These are phyloP conservation scores for Silybum marianum DNA, from an alignment of 129 eudicot species.

Conservation along the genomic window DNA sequence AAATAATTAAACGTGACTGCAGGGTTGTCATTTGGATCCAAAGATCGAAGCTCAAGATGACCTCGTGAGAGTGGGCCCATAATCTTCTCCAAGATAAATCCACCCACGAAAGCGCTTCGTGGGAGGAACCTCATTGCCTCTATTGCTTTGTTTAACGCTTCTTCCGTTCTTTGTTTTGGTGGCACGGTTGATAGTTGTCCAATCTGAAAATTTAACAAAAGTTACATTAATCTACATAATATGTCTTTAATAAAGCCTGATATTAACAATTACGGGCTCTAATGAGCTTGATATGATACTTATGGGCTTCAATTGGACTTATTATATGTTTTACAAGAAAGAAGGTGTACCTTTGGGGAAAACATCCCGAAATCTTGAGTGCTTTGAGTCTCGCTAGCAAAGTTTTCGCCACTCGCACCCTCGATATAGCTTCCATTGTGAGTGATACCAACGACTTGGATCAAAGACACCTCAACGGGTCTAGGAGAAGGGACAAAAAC, in stretches of 20 bases:
- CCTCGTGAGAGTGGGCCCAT: slow-evolving; percentile 83
- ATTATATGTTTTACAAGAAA: neutral
- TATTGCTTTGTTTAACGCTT: slow-evolving; percentile 61
- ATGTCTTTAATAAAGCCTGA: neutral
- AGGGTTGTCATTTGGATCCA: slow-evolving; percentile 68
- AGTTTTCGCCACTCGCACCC: slow-evolving; percentile 64
- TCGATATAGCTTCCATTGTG: slow-evolving; percentile 75
- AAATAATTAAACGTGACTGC: slow-evolving; percentile 83
- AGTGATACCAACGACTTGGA: slow-evolving; percentile 89
- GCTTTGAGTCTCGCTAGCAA: slow-evolving; percentile 26
- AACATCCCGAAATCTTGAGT: slow-evolving; percentile 66
- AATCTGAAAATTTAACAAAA: slow-evolving; percentile 47
- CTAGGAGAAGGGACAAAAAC: slow-evolving; percentile 76
- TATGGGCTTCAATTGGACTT: neutral
- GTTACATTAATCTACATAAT: neutral
- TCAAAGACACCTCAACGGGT: slow-evolving; percentile 77
- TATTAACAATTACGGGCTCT: neutral
- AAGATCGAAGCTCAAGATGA: slow-evolving; percentile 56
- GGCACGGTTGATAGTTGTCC: slow-evolving; percentile 91
- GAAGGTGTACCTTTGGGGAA: slow-evolving; percentile 43
- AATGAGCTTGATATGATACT: neutral
- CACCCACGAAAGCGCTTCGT: slow-evolving; percentile 60
- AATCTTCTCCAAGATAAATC: slow-evolving; percentile 76
- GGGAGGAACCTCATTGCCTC: slow-evolving; percentile 58
- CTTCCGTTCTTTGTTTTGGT: slow-evolving; percentile 76